Evolutionary conservation across 495 filamentous ascomycete species (phyloP), one percentile per base, ranked within the genome.

Genomic region (Xylaria telfairii): DNA sequence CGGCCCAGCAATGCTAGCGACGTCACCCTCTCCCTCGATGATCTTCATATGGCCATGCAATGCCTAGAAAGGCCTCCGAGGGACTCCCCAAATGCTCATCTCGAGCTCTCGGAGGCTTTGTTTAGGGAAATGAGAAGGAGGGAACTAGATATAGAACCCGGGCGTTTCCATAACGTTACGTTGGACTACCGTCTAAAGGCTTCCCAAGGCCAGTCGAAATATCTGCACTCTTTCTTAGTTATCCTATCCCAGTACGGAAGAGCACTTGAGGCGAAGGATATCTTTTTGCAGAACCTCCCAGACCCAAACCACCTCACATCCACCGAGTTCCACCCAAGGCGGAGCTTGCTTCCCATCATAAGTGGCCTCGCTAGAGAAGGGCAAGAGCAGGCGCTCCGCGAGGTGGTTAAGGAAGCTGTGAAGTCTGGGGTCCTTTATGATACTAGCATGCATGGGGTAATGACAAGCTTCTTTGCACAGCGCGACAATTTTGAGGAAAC

Each of bases 321-420:
- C 56, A 79, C 76, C 32, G 69, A 82, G 49, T 66, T 69, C 34
- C 30, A 51, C 32, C 41, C 73, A 24, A 71, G 68, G 24, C 66
- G 56, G n/a, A 54, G 53, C 57, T 94, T 91, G 89, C 79, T 84
- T 3, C 75, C 79, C 15, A 82, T 94, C 6, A 72, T 96, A 42
- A 81, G 82, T 39, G 93, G 93, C 2, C 90, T 95, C 71, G 89
- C 88, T 17, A 81, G 81, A 69, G 89, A 93, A 71, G 86, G 86
- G 12, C 87, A 89, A 65, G 82, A 89, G 72, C 66, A 86, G 74
- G 83, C 87, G 67, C 77, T 92, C 15, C 62, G 87, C 4, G 72
- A 76, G 41, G 80, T 82, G 13, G 77, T 81, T 64, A 67, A 75
- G 57, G 74, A 80, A 56, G 77, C 82, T 53, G 73, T 76, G 57